Evolutionary conservation across 495 filamentous ascomycete genomes (phyloP), one percentile per base, ranked within the genome.

Genomic region (Xylaria sp.): DNA sequence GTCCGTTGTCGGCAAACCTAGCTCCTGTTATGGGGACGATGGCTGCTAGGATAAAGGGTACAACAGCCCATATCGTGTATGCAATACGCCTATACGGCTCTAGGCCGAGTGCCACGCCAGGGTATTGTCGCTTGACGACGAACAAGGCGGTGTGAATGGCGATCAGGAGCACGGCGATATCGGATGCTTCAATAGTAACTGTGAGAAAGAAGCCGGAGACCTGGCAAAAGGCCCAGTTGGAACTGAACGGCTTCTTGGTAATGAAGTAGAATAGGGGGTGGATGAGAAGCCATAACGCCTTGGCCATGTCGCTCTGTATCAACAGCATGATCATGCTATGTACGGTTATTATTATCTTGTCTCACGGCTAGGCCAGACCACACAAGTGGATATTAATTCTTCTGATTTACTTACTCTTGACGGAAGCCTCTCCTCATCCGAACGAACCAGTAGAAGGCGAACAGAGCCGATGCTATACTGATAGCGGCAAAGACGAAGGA

Each of bases 371-470:
- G 31, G 21, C 15, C n/a, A 21, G 35, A 19, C 21, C 48, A 31
- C 14, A 63, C 44, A 24, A 26, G 40, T 8, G 40, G 31, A 21
- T 19, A 35, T 24, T 67, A 14, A 4, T 37, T 35, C 2, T 52
- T 41, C 15, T 59, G 43, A 44, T 71, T 68, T n/a, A 78, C 85
- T 81, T 87, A 91, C 91, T 90, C 89, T 77, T 93, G 92, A 62
- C 92, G 87, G 78, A 93, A 94, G 57, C 82, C 88, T 75, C 89
- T 86, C 73, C 88, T 85, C 91, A 94, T 94, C 74, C 87, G 86
- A 52, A 87, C 80, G 79, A 94, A 93, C 90, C 90, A 93, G 78
- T 91, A 93, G 62, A 90, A 82, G 24, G 88, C 80, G 52, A 83
- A 74, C 7, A 89, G 68, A 0, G 84, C 83, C 17, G 84, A 79